These are phyloP conservation scores for Vaccinium myrtillus DNA, from an alignment of 148 eudicot species.

Conservation along the genomic window DNA sequence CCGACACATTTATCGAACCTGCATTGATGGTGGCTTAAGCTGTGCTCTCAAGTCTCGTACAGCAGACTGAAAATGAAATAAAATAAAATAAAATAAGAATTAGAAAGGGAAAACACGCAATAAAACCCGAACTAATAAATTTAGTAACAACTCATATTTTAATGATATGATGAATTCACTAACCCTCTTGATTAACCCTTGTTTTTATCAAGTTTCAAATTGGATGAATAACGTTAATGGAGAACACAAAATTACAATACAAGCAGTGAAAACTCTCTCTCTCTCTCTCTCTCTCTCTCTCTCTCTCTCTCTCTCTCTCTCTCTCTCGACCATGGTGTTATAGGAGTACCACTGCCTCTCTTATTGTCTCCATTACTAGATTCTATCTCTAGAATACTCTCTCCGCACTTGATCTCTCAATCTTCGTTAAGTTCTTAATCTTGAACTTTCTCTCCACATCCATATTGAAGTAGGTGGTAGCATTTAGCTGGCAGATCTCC, in stretches of 20 bases:
- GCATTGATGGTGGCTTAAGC: slow-evolving; percentile 94
- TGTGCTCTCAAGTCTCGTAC: slow-evolving; percentile 89
- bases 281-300: too few species aligned
- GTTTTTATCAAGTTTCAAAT: background rate
- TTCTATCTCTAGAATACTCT: background rate
- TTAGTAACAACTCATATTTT: background rate
- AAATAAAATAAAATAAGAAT: slow-evolving; percentile 9
- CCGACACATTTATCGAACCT: slow-evolving; percentile 43
- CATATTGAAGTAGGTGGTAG: background rate
- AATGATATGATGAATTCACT: background rate
- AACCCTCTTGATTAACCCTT: background rate
- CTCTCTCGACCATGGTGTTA: background rate
- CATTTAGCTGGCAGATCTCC: too few species aligned
- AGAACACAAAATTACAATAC: background rate
- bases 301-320: too few species aligned
- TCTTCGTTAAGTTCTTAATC: background rate
- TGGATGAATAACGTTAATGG: background rate
- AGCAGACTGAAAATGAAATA: slow-evolving; percentile 59
- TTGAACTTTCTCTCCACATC: background rate
- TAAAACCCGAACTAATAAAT: background rate
- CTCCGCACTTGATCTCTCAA: background rate
- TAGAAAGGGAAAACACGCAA: slow-evolving; percentile 8
- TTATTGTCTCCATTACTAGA: background rate
- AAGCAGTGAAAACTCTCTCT: too few species aligned
- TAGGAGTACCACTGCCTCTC: background rate